Base-by-base conservation (phyloP, 805 yeast species). In the Candida rishiriensis region DNA sequence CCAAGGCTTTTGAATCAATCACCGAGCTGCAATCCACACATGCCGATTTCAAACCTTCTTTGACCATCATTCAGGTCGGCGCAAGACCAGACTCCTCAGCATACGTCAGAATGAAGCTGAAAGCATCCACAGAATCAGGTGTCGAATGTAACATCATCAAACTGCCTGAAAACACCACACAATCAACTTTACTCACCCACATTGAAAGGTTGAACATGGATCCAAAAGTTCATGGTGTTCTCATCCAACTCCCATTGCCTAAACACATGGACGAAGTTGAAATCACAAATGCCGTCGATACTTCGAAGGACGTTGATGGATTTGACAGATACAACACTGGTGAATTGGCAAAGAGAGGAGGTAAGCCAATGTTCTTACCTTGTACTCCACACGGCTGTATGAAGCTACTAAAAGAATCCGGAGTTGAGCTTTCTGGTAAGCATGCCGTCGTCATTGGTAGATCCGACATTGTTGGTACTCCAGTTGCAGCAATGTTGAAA, bases 381-480 rank as follows among this genome's bases (percentile, higher is more conserved):
- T 86, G 95, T 63, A 86, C 95, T 16, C 95, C 95, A 41, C 76
- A 83, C 63, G 95, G 95, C 26, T 79, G 85, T 54, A 75, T 86
- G 66, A 76, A 78, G 56, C 68, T 86, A 50, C 68, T 86, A 46
- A 67, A 77, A 51, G 72, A 76, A 50, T 71, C 85, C 29, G 75
- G 78, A 15, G 75, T 83, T 17, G 63, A 68, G 9, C 60, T 85
- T 38, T 60, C 68, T 29, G 93, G 93, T 50, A 75, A 81, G 48
- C 74, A 79, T 56, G 91, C 90, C n/a, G 93, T 86, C 35, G 89
- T 86, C 17, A 68, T 86, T 50, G 95, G 95, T 39, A 76, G 95
- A 67, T 83, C 90, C 33, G 91, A 86, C 64, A 86, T 86, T 52
- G 95, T 86, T 29, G 95, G 95, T 48, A 77, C 82, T 42, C 95